These are phyloP conservation scores for Pleurotus giganteus DNA, from an alignment of 768 basidiomycete species.

Conservation along the genomic window DNA sequence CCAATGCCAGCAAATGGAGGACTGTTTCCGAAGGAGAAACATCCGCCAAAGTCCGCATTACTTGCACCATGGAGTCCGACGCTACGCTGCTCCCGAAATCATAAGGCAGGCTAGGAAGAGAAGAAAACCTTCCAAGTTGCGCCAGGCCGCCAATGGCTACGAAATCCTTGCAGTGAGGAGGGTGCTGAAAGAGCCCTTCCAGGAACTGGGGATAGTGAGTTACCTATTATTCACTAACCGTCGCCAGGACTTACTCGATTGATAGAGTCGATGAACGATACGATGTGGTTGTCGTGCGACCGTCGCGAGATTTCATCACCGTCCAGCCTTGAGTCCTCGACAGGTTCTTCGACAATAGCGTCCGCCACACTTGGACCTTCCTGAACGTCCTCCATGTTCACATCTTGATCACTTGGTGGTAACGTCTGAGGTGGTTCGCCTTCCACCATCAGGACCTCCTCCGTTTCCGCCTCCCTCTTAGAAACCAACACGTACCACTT, in stretches of 20 bases:
- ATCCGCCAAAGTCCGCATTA: conserved; percentile 87
- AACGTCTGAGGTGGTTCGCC: conserved; percentile 18
- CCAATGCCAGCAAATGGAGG: conserved; percentile 63
- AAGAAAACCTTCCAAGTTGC: conserved; percentile 72
- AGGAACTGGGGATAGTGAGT: conserved; percentile 60
- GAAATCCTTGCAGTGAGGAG: conserved; percentile 88
- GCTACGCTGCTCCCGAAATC: conserved; percentile 84
- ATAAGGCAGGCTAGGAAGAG: conserved; percentile 84
- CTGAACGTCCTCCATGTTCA: neutral
- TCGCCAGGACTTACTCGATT: conserved; percentile 56
- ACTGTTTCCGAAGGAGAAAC: conserved; percentile 78
- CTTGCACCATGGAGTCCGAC: conserved; percentile 84
- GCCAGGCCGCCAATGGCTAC: conserved; percentile 72
- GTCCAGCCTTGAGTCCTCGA: conserved; percentile 13
- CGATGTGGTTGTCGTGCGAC: conserved; percentile 71
- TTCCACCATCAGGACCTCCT: conserved; percentile 52
- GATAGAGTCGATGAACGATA: conserved; percentile 77
- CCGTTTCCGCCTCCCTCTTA: conserved; percentile 19
- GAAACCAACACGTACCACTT: conserved; percentile 65
- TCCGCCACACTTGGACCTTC: conserved; percentile 17
- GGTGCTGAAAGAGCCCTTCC: conserved; percentile 92
- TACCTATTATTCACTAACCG: conserved; percentile 1
- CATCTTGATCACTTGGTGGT: conserved; percentile 15
- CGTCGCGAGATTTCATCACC: conserved; percentile 39
- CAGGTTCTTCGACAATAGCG: conserved; percentile 19